phyloP scores from a whole-genome alignment of 768 basidiomycete genomes.

The Galerina marginata region DNA sequence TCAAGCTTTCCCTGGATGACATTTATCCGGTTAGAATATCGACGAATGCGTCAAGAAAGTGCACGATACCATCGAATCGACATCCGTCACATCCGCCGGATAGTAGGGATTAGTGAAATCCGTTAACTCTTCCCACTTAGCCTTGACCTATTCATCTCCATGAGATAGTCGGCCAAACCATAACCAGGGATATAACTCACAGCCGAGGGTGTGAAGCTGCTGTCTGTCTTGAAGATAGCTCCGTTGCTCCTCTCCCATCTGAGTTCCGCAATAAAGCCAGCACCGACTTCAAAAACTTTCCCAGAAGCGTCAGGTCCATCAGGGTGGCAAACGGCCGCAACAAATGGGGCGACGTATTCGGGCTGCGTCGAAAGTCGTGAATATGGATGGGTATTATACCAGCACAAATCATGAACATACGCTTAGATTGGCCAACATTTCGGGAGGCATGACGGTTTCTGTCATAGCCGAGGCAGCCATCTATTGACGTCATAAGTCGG shows the following conservation, averaged over 20 bases:
- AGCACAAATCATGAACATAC: conserved; percentile 39
- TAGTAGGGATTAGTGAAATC: conserved; percentile 78
- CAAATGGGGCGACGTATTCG: conserved; percentile 91
- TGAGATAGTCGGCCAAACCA: neutral
- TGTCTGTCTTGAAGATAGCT: conserved; percentile 86
- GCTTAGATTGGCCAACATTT: conserved; percentile 88
- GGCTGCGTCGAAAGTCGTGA: conserved; percentile 54
- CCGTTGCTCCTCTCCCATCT: conserved; percentile 94
- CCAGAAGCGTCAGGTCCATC: conserved; percentile 82
- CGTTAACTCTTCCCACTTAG: conserved; percentile 80
- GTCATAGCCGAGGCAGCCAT: conserved; percentile 98
- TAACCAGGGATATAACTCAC: conserved; percentile 43
- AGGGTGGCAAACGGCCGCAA: conserved; percentile 85
- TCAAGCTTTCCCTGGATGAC: conserved; percentile 59
- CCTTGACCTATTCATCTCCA: conserved; percentile 64
- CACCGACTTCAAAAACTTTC: conserved; percentile 90
- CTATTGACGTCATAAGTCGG: conserved; percentile 40
- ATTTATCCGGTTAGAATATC: neutral
- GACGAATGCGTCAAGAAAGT: neutral
- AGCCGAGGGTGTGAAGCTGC: conserved; percentile 92
- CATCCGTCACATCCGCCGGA: conserved; percentile 67
- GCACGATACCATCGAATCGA: conserved; percentile 56
- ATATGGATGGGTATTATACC: neutral
- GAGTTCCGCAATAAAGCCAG: conserved; percentile 89
- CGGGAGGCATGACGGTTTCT: conserved; percentile 92